phyloP scores from a whole-genome alignment of 768 basidiomycete genomes.

The Lactarius indigo region DNA sequence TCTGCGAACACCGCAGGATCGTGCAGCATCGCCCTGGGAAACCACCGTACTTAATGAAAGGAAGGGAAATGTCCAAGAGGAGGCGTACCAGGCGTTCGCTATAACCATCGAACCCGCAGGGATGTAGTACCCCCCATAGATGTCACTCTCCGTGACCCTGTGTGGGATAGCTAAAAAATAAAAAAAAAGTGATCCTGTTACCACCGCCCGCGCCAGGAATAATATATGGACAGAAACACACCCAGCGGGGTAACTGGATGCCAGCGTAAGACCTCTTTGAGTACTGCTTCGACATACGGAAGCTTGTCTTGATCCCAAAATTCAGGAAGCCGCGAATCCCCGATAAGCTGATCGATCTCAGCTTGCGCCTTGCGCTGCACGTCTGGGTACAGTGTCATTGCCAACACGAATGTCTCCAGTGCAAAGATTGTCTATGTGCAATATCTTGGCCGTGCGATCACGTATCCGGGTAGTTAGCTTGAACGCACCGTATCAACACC shows the following conservation, averaged over 20 bases:
- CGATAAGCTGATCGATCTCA: neutral
- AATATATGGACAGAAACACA: neutral
- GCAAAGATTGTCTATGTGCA: neutral
- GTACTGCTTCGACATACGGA: neutral
- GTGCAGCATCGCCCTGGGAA: too few relatives aligned
- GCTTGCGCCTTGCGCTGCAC: neutral
- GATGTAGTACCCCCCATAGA: neutral
- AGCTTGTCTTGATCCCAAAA: neutral
- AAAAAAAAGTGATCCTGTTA: neutral
- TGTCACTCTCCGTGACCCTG: neutral
- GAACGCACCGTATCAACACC: neutral
- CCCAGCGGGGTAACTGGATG: neutral
- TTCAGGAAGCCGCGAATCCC: neutral
- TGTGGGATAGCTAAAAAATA: neutral
- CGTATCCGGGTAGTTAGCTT: too few relatives aligned
- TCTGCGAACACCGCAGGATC: too few relatives aligned
- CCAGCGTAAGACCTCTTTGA: neutral
- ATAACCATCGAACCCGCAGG: neutral
- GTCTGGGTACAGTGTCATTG: neutral
- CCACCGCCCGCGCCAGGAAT: neutral
- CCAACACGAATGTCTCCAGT: neutral
- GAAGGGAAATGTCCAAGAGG: too few relatives aligned
- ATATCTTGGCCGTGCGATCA: neutral
- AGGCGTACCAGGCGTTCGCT: too few relatives aligned
- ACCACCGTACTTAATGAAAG: too few relatives aligned